These are phyloP conservation scores for Pinus tabuliformis DNA, from an alignment of 75 land plant species.

Conservation along the genomic window DNA sequence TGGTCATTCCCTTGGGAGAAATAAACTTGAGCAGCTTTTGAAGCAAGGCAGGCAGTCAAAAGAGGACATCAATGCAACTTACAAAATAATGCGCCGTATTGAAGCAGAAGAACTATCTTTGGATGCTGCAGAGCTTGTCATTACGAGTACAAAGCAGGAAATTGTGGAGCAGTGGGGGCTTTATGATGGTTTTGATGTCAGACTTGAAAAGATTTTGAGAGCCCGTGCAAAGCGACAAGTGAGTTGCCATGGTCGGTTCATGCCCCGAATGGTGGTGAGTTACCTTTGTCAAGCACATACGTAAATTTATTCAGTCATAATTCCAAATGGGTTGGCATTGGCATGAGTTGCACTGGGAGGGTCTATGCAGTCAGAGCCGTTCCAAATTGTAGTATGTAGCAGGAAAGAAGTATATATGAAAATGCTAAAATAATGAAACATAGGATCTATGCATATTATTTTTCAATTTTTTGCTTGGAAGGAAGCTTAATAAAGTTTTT, in stretches of 20 bases:
- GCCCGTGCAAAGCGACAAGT: constrained; percentile 64
- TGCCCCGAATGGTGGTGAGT: constrained; percentile 92
- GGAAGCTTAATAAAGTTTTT: background rate
- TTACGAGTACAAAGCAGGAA: constrained; percentile 91
- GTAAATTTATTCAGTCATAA: background rate
- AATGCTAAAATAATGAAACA: background rate
- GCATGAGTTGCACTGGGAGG: background rate
- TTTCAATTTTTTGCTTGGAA: background rate
- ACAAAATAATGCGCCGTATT: constrained; percentile 82
- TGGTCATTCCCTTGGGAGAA: constrained; percentile 90
- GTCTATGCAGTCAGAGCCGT: background rate
- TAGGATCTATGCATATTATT: background rate
- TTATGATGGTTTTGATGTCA: constrained; percentile 94
- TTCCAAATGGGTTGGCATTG: background rate
- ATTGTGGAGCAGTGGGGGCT: constrained; percentile 88
- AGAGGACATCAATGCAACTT: constrained; percentile 78
- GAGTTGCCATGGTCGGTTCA: constrained; percentile 76
- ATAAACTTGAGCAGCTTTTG: constrained; percentile 83
- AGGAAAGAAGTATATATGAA: background rate
- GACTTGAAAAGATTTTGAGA: constrained; percentile 66
- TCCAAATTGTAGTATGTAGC: too few relatives aligned
- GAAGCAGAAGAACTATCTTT: constrained; percentile 81
- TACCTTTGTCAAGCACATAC: background rate
- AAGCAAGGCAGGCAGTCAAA: constrained; percentile 79
- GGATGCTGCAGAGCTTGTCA: constrained; percentile 79